Conservation (phyloP, 2,329 filamentous ascomycete species). For the Fusarium euwallaceae region DNA sequence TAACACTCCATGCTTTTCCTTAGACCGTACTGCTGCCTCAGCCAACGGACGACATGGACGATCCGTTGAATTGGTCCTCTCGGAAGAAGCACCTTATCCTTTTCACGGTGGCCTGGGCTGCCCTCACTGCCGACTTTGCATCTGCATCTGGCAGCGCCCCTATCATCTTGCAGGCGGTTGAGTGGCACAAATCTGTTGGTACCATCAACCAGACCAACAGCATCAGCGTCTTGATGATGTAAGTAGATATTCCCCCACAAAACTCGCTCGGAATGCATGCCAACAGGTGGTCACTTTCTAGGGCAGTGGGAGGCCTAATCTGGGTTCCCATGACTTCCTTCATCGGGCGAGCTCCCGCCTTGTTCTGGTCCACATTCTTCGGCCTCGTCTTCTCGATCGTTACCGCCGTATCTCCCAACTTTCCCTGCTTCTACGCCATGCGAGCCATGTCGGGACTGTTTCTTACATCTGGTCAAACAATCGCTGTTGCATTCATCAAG, state of each 20-base stretch:
- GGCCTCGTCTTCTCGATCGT: slow-evolving; percentile 32
- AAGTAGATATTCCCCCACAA: background rate
- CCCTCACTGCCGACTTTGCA: slow-evolving; percentile 25
- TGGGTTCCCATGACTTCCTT: slow-evolving; percentile 38
- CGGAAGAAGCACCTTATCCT: slow-evolving; percentile 30
- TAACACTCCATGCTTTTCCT: background rate
- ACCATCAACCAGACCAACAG: slow-evolving; percentile 34
- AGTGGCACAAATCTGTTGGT: slow-evolving; percentile 18
- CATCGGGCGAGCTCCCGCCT: slow-evolving; percentile 34
- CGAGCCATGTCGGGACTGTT: slow-evolving; percentile 56
- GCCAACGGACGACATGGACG: slow-evolving; percentile 21
- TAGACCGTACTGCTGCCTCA: slow-evolving; percentile 34
- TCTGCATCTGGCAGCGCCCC: slow-evolving; percentile 25
- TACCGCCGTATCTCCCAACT: slow-evolving; percentile 20
- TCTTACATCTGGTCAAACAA: slow-evolving; percentile 58
- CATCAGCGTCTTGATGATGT: slow-evolving; percentile 37
- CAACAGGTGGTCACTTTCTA: background rate
- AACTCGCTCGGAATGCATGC: background rate
- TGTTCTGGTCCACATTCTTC: slow-evolving; percentile 37
- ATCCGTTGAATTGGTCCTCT: slow-evolving; percentile 36
- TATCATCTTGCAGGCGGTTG: slow-evolving; percentile 22
- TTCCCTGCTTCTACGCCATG: slow-evolving; percentile 23
- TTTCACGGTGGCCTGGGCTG: slow-evolving; percentile 24
- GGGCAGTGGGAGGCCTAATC: slow-evolving; percentile 31
- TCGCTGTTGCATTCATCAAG: slow-evolving; percentile 66